A percentile compares a stretch with the other conserved stretches of the same genome.
Conservation (phyloP, 78 protist genomes). For the Tieghemostelium lacteum region DNA sequence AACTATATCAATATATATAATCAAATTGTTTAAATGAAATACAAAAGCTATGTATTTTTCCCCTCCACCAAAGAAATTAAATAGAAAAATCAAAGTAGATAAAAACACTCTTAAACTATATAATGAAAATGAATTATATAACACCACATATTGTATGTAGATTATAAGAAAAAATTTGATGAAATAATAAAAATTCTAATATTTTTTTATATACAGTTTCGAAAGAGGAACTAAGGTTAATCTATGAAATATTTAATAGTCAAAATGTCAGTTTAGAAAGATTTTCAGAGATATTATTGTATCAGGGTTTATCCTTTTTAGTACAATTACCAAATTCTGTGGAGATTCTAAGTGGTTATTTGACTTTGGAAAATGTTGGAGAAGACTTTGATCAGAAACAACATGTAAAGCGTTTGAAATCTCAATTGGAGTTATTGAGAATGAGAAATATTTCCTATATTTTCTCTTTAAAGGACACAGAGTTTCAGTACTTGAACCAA, state of each 20-base stretch:
- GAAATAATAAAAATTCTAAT: background rate
- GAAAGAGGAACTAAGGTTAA: conserved; percentile 49
- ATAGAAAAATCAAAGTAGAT: background rate
- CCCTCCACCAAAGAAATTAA: conserved; percentile 6
- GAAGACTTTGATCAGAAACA: background rate
- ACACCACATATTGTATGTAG: conserved; percentile 16
- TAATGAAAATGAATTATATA: conserved; percentile 35
- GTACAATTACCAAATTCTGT: conserved; percentile 37
- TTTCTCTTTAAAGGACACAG: conserved; percentile 8
- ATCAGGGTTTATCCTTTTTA: conserved; percentile 49
- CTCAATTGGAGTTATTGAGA: background rate
- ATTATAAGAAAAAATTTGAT: too few relatives aligned
- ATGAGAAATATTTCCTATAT: conserved; percentile 26
- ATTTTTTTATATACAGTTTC: conserved; percentile 6
- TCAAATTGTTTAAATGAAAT: too few relatives aligned
- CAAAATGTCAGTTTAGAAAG: conserved; percentile 15
- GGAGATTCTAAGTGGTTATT: conserved; percentile 7
- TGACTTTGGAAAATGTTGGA: background rate
- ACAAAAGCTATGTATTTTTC: conserved; percentile 17
- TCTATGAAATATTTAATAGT: conserved; percentile 53
- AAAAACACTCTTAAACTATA: background rate
- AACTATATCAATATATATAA: too few relatives aligned
- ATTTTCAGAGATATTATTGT: conserved; percentile 47
- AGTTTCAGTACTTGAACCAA: conserved; percentile 15
- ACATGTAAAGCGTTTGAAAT: background rate